These are phyloP conservation scores for Sideroxylon spinosum DNA, from an alignment of 179 eudicot genomes.

Conservation along the genomic window DNA sequence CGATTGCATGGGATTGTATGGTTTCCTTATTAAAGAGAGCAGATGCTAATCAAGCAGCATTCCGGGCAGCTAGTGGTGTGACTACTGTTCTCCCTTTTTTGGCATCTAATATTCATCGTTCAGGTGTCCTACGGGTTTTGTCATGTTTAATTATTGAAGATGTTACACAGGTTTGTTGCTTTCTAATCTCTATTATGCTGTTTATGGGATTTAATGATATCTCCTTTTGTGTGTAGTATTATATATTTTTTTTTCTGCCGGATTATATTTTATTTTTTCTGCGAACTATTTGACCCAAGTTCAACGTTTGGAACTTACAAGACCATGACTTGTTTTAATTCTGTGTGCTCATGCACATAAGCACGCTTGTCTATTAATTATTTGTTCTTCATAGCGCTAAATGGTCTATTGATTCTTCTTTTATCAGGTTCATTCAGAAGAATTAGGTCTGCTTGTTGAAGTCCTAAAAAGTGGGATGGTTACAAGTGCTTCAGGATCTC, in stretches of 20 bases:
- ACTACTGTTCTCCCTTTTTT: conserved; percentile 74
- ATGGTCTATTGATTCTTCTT: conserved; percentile 15
- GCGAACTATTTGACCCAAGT: neutral
- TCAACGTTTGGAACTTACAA: neutral
- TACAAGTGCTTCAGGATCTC: conserved; percentile 76
- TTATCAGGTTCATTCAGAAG: conserved; percentile 87
- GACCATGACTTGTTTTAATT: neutral
- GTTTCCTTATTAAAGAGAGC: conserved; percentile 90
- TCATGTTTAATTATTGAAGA: conserved; percentile 95
- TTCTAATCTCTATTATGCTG: neutral
- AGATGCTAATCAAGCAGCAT: conserved; percentile 84
- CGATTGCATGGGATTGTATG: conserved; percentile 95
- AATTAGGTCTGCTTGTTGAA: conserved; percentile 83
- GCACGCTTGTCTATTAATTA: neutral
- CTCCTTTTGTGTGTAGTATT: neutral
- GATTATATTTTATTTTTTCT: neutral
- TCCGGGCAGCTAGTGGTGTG: conserved; percentile 86
- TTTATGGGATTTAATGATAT: neutral
- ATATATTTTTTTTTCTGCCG: neutral
- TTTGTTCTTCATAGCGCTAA: neutral
- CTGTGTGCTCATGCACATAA: neutral
- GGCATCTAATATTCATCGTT: conserved; percentile 80
- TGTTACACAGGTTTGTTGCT: conserved; percentile 58
- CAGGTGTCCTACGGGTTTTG: conserved; percentile 84
- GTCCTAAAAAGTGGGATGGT: conserved; percentile 93